Evolutionary conservation across 441 rosid genomes (phyloP).

Genomic region (Gossypium lobatum): DNA sequence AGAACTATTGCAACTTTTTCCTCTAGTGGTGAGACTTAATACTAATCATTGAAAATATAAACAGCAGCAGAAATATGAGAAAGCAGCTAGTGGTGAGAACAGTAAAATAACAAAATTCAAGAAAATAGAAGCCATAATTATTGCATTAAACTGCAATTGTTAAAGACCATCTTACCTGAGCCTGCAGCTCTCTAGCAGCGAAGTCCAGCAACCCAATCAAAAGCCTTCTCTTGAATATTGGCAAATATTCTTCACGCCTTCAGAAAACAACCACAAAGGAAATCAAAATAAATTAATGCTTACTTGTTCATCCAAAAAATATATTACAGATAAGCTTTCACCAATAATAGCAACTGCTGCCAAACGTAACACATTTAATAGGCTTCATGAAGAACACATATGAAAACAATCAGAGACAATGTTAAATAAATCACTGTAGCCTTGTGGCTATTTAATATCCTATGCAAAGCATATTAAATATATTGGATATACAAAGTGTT

Average conservation of each 20-base stretch:
- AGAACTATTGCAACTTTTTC: conserved; percentile 14
- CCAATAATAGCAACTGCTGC: not conserved
- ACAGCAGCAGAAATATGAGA: not conserved
- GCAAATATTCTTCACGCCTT: conserved; percentile 97
- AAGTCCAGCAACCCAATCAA: conserved; percentile 93
- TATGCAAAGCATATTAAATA: not conserved
- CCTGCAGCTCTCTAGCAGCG: conserved; percentile 96
- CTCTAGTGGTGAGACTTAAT: conserved; percentile 3
- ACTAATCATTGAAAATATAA: conserved; percentile 3
- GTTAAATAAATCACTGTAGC: not conserved
- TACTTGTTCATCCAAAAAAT: not conserved
- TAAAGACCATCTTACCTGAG: conserved; percentile 52
- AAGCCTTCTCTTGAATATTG: conserved; percentile 94
- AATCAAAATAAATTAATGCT: not conserved
- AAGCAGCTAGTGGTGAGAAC: not conserved
- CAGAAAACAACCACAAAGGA: conserved; percentile 23
- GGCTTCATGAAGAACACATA: not conserved
- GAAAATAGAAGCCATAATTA: not conserved
- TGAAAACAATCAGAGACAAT: conserved; percentile 2
- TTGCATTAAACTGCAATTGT: not conserved
- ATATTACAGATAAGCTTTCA: not conserved
- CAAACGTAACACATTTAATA: not conserved
- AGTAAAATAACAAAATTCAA: not conserved
- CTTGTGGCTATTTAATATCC: not conserved
- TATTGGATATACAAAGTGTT: not conserved